Evolutionary conservation across 306 rosid genomes (phyloP), one percentile per base, ranked within the genome.

Genomic region (Sicyos baderoa): DNA sequence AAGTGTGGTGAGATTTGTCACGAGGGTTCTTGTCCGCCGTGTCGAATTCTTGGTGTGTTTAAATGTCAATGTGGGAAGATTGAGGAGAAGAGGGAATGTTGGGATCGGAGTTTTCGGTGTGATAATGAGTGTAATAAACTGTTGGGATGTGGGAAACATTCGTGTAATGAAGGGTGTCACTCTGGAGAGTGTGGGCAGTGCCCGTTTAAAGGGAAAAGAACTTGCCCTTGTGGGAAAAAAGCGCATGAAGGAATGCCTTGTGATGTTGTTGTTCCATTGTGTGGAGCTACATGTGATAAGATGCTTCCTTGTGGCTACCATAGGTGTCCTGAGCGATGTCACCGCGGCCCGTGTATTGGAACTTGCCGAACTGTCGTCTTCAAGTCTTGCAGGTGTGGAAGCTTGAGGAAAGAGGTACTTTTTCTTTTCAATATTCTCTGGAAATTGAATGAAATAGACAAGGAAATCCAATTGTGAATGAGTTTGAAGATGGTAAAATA

Each of bases 261-360:
- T 79, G 96, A 93, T 81, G 88, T 75, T 35, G 45, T 76, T 7
- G 78, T 83, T 67, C 97, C 86, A 10, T 61, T 93, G 64, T 93
- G 98, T 54, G 98, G 98, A 0, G 82, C 85, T 0, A 93, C 95
- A 18, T 93, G 98, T 54, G 88, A 80, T 56, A 89, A 89, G 75
- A 81, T 73, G 87, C 74, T 93, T 15, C 72, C 76, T 10, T 93
- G 98, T 59, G 91, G 95, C 17, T 77, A 70, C 67, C 98, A 93
- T 45, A 79, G 85, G 79, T 93, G 97, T 72, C 98, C 83, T 0
- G 97, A 93, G 70, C 67, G 98, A 78, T 93, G 98, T 78, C 98
- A 89, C 64, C 96, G 90, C 4, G 94, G 98, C 21, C 78, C 79
- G 1, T 93, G 98, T 61, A 54, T 82, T 17, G 88, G 79, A 79